phyloP scores from a whole-genome alignment of 1,139 yeast genomes.

The Geotrichum citri-aurantii region DNA sequence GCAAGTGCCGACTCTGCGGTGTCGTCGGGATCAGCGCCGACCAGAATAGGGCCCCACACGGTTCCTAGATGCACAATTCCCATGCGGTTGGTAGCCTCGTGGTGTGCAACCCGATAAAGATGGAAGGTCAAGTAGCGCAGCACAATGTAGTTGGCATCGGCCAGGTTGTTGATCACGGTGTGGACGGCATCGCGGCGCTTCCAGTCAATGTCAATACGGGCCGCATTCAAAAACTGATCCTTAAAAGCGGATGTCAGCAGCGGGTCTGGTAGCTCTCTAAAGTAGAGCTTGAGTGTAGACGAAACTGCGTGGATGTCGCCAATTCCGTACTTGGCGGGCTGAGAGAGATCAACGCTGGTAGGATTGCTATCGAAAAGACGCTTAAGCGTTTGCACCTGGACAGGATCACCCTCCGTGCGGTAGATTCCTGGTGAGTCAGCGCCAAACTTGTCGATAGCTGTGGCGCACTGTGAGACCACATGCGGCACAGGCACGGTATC shows the following conservation, averaged over 20 bases:
- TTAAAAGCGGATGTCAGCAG: constrained; percentile 61
- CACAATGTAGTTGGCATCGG: constrained; percentile 93
- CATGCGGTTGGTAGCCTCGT: constrained; percentile 70
- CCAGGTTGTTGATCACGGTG: constrained; percentile 78
- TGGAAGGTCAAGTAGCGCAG: constrained; percentile 79
- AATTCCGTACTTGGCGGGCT: constrained; percentile 41
- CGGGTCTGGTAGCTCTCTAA: constrained; percentile 78
- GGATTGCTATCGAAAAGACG: constrained; percentile 78
- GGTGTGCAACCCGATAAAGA: constrained; percentile 63
- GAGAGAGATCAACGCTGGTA: constrained; percentile 53
- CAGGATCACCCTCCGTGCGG: constrained; percentile 72
- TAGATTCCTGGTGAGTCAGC: constrained; percentile 82
- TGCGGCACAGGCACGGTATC: constrained; percentile 53
- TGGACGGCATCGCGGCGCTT: constrained; percentile 70
- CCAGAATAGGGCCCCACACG: constrained; percentile 90
- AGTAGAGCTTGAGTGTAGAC: constrained; percentile 65
- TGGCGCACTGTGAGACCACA: constrained; percentile 83
- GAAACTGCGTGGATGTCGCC: constrained; percentile 54
- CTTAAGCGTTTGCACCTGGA: constrained; percentile 64
- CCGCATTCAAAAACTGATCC: constrained; percentile 74
- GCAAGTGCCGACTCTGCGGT: constrained; percentile 77
- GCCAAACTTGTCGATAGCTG: constrained; percentile 79
- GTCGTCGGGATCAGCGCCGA: constrained; percentile 55
- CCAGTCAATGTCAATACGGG: constrained; percentile 55
- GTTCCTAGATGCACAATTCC: constrained; percentile 69